These are phyloP conservation scores for Pyricularia sp. DNA, from an alignment of 2,329 filamentous ascomycete genomes.

Conservation along the genomic window DNA sequence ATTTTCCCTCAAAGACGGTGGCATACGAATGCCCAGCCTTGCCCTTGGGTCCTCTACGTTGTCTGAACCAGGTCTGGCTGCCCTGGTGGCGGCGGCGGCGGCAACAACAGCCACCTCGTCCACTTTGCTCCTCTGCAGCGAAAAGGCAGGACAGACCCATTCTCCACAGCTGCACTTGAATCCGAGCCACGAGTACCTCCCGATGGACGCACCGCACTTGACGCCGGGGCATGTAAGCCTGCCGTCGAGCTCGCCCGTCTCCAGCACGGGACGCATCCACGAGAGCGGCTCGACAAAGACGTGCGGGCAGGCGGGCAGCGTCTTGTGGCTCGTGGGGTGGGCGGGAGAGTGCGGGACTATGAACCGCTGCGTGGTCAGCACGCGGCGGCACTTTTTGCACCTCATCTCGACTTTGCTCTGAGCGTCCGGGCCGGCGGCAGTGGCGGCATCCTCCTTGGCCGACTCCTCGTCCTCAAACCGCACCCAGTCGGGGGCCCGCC, in stretches of 20 bases:
- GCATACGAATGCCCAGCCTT: slow-evolving; percentile 43
- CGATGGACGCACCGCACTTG: slow-evolving; percentile 74
- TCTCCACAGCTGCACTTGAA: slow-evolving; percentile 84
- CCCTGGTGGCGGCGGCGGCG: slow-evolving; percentile 8
- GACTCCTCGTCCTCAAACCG: slow-evolving; percentile 70
- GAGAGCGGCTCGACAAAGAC: slow-evolving; percentile 86
- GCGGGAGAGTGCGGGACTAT: slow-evolving; percentile 48
- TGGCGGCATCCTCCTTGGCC: slow-evolving; percentile 13
- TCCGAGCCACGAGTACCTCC: slow-evolving; percentile 94
- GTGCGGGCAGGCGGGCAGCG: slow-evolving; percentile 55
- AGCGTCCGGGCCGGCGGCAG: slow-evolving; percentile 7
- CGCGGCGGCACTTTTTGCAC: slow-evolving; percentile 84
- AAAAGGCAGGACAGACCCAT: slow-evolving; percentile 89
- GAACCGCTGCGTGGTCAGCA: slow-evolving; percentile 47
- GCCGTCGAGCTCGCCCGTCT: slow-evolving; percentile 73
- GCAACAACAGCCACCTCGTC: slow-evolving; percentile 46
- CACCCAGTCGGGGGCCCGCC: slow-evolving; percentile 72
- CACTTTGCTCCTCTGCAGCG: slow-evolving; percentile 70
- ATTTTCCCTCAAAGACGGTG: slow-evolving; percentile 31
- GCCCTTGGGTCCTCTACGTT: slow-evolving; percentile 16
- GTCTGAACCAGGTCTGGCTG: slow-evolving; percentile 6
- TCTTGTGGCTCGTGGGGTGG: slow-evolving; percentile 12
- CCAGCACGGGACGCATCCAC: slow-evolving; percentile 86
- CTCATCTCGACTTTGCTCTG: slow-evolving; percentile 50
- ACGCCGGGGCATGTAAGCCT: slow-evolving; percentile 71